Base-by-base conservation (phyloP, 1,139 yeast species). In the Sugiyamaella novakii region DNA sequence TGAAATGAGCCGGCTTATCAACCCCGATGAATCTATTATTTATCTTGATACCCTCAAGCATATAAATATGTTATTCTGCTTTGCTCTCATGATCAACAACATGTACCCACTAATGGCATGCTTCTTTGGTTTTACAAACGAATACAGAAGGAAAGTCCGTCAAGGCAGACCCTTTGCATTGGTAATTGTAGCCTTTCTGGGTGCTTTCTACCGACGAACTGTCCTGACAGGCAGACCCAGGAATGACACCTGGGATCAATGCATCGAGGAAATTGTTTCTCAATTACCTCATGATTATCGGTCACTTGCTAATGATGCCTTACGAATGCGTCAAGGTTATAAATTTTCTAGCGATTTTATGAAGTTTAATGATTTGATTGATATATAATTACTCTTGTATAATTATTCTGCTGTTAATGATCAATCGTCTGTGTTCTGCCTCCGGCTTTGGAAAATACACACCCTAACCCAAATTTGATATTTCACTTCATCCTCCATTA, bases 161-260 rank as follows among this genome's bases (percentile, higher is more conserved):
- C 31, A 21, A 30, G 40, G 30, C 2, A 27, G 46, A n/a, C 46
- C 46, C 2, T 35, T 34, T 33, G 46, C 46, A 2, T 22, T 43
- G 12, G 27, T 43, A 4, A 31, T 34, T 2, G 27, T 31, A 12
- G 41, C 38, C 5, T 24, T 34, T 11, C 8, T 43, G 10, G 17
- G 40, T 22, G 36, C 38, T 11, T 4, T 43, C 3, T 43, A 24
- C 18, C 46, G 41, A 14, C 31, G 46, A 10, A 17, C 39, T 12
- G 28, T 35, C n/a, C 27, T 43, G 27, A 7, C 12, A 12, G 22
- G 4, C 8, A 25, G 46, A 2, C 2, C 12, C 10, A 8, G 3
- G 17, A 3, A n/a, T 12, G 46, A 43, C 17, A 18, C 37, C 11
- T 43, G 46, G 46, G 46, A 43, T 21, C 7, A 43, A 12, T 34